Base-by-base conservation (phyloP, 148 eudicot species). In the Nyssa sinensis region DNA sequence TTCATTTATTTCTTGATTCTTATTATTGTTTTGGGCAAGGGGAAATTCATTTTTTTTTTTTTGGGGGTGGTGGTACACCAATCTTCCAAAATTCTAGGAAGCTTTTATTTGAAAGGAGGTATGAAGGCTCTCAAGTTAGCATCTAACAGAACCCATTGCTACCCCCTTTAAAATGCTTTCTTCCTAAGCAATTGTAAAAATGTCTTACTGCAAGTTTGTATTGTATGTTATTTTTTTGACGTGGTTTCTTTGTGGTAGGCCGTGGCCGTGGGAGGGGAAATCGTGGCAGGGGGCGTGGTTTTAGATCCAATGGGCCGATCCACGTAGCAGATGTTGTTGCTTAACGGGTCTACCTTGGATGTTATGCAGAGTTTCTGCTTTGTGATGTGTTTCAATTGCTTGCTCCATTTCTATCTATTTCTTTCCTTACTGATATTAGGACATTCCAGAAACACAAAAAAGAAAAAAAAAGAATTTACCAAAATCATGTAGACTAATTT, bases 231-330 rank as follows among this genome's bases (percentile, higher is more conserved):
- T 53, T 21, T 53, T 21, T 3, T 53, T n/a, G 24, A 55, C 21
- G 25, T 55, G 24, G 59, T 17, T 49, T 23, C 72, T 16, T 66
- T 51, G 33, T 23, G 73, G 72, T 57, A 90, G 94, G 94, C 11
- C 94, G 89, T 77, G 93, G 93, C 28, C 93, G 91, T 73, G 91
- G 93, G 17, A 85, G 93, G 86, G 92, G 92, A 74, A 81, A 85
- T 30, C 92, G 92, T 73, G 94, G 94, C 30, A 81, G 94, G 78
- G 91, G 90, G 33, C 82, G 84, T 68, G 86, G 90, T 63, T 86
- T 85, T 75, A 84, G 93, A 64, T 80, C 91, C 5, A 90, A 89
- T 39, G 94, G 92, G 12, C 90, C 88, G 33, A 81, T 68, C 72
- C 77, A 85, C 63, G 89, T 77, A 16, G 80, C 78, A 63, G 90